A percentile compares a stretch with the other conserved stretches of the same genome.
phyloP scores from a whole-genome alignment of 192 early-diverging fungal species.

The Podila clonocystis region DNA sequence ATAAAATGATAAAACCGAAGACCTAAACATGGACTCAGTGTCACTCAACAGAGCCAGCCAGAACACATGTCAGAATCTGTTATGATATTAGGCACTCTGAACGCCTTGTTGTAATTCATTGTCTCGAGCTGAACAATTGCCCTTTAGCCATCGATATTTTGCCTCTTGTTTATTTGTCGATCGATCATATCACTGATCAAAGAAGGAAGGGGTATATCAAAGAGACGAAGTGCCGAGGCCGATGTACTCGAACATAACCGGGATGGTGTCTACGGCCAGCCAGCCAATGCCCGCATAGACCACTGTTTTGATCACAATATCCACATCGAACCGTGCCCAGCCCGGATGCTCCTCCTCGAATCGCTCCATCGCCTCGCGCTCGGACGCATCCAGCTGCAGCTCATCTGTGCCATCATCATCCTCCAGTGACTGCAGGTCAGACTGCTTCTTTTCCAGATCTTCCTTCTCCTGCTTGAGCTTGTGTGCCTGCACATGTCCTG shows the following conservation, averaged over 20 bases:
- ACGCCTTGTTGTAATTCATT: neutral
- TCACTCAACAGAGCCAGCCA: too few species aligned
- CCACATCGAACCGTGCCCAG: slow-evolving; percentile 62
- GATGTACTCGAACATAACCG: slow-evolving; percentile 57
- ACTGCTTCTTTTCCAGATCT: neutral
- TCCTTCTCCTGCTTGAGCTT: neutral
- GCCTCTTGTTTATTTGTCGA: neutral
- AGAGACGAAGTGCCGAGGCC: slow-evolving; percentile 34
- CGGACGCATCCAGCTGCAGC: slow-evolving; percentile 30
- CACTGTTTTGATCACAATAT: slow-evolving; percentile 67
- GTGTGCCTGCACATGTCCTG: slow-evolving; percentile 1
- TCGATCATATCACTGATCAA: neutral
- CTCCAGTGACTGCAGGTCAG: neutral
- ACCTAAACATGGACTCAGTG: too few species aligned
- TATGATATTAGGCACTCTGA: neutral
- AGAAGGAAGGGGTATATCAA: neutral
- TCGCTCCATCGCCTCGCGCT: slow-evolving; percentile 38
- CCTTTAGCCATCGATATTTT: too few species aligned
- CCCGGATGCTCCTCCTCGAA: slow-evolving; percentile 46
- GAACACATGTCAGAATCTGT: too few species aligned
- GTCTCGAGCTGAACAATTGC: too few species aligned
- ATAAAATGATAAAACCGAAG: neutral
- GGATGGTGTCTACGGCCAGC: slow-evolving; percentile 55
- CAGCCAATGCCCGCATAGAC: slow-evolving; percentile 67
- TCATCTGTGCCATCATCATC: slow-evolving; percentile 11